Conservation (phyloP, 192 early-diverging fungal genomes). For the Linnemannia schmuckeri region DNA sequence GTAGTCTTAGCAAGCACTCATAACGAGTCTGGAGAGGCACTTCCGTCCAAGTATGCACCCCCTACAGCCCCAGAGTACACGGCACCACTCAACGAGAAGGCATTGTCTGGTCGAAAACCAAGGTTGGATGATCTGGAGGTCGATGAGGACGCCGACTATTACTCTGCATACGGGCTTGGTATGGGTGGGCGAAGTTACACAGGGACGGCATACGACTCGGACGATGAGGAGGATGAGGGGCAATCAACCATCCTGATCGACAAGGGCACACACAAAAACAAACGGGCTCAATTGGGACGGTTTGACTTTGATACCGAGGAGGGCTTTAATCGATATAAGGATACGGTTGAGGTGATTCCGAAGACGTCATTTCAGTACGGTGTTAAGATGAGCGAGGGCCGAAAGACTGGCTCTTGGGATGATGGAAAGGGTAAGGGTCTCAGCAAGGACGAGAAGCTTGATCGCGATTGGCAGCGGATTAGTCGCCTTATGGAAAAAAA, state of each 20-base stretch:
- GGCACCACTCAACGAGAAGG: constrained; percentile 32
- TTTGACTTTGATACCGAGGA: constrained; percentile 88
- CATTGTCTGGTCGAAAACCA: constrained; percentile 26
- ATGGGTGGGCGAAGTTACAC: constrained; percentile 52
- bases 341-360: constrained; percentile 76
- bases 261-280: constrained; percentile 78
- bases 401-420: constrained; percentile 65
- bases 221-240: constrained; percentile 58
- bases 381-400: constrained; percentile 76
- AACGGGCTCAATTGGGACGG: constrained; percentile 74
- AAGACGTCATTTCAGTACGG: constrained; percentile 85
- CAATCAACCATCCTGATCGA: constrained; percentile 70
- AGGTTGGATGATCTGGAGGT: constrained; percentile 34
- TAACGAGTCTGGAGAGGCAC: background rate
- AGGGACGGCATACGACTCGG: constrained; percentile 68
- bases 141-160: constrained; percentile 63
- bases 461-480: constrained; percentile 49
- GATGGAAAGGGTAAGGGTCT: constrained; percentile 44
- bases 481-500: constrained; percentile 50
- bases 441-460: constrained; percentile 46
- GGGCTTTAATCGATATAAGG: constrained; percentile 81
- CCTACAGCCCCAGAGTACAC: constrained; percentile 9
- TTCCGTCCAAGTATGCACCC: background rate
- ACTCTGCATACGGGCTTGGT: constrained; percentile 66
- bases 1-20: background rate